Conservation (phyloP, 2,329 filamentous ascomycete genomes). For the Clarireedia homoeocarpa region DNA sequence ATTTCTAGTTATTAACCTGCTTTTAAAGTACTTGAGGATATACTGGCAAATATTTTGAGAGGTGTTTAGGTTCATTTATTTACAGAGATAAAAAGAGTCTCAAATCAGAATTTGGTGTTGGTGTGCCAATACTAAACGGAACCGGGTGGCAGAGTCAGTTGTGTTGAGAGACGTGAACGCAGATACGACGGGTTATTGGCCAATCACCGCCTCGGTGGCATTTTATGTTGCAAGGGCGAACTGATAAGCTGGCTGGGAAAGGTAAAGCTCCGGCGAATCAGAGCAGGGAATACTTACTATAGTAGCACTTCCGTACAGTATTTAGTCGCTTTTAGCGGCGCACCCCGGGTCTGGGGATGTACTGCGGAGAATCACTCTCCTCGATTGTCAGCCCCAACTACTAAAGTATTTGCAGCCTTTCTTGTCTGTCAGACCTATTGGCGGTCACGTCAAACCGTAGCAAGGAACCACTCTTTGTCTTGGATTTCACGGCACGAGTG, state of each 20-base stretch:
- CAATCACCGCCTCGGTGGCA: neutral
- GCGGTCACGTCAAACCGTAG: neutral
- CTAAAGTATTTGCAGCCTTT: too few relatives aligned
- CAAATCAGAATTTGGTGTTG: too few relatives aligned
- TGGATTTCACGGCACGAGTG: too few relatives aligned
- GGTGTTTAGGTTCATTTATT: neutral
- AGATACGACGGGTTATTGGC: neutral
- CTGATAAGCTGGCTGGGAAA: conserved; percentile 1
- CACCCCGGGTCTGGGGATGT: neutral
- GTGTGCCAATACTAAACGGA: too few relatives aligned
- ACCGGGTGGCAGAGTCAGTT: too few relatives aligned
- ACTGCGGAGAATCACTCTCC: neutral
- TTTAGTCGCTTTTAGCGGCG: neutral
- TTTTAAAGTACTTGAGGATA: neutral
- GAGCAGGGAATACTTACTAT: neutral
- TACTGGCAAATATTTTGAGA: neutral
- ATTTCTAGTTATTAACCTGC: neutral
- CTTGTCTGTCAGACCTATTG: neutral
- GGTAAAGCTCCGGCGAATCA: neutral
- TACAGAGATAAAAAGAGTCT: too few relatives aligned
- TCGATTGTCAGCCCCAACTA: too few relatives aligned
- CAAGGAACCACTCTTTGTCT: neutral
- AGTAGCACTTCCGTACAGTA: neutral
- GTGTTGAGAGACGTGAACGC: too few relatives aligned
- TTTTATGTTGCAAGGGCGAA: neutral